Base-by-base conservation (phyloP, 257 asterid genomes). In the Verbena officinalis region DNA sequence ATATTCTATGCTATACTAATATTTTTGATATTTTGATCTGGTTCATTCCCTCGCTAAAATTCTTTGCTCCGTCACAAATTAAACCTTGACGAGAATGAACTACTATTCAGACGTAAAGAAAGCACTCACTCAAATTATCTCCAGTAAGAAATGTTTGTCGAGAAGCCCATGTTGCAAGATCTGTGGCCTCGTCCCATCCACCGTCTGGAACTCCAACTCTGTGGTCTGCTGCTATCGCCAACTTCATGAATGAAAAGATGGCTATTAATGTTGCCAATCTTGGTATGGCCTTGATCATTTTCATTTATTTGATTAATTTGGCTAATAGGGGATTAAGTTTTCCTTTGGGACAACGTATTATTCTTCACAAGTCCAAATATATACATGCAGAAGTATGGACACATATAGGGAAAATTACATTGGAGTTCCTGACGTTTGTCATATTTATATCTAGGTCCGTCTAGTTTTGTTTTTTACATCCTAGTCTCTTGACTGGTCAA, bases 201-300 rank as follows among this genome's bases (percentile, higher is more conserved):
- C 85, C 91, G 23, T 38, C 30, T 40, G 86, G 71, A 20, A 66
- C 80, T 74, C 96, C 96, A 16, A 84, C 92, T 0, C 79, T 72
- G 75, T 82, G 78, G 62, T 73, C 70, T 58, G 78, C 79, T 17
- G 92, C 95, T 78, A 55, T 62, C 20, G 73, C 83, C 62, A 64
- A 31, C 11, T 72, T 64, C 27, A 77, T 4, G 15, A 27, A 27
- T 27, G 70, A 44, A 68, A 71, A 34, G 58, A 76, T 38, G 57
- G 66, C 72, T 51, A 65, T 7, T n/a, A n/a, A n/a, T 0, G 73
- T 52, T 54, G 24, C 74, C 53, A 82, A 48, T 38, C 78, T 62
- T 38, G 65, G 43, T 9, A 81, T 4, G 44, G 31, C 11, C 66
- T 68, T 75, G 7, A 67, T 12, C 81, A 78, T 79, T 59, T 73